Percentiles rank a stretch among this genome's conserved stretches.
Evolutionary conservation across 1,284 basidiomycete species (phyloP).

Genomic region (Trichosporon sp.): DNA sequence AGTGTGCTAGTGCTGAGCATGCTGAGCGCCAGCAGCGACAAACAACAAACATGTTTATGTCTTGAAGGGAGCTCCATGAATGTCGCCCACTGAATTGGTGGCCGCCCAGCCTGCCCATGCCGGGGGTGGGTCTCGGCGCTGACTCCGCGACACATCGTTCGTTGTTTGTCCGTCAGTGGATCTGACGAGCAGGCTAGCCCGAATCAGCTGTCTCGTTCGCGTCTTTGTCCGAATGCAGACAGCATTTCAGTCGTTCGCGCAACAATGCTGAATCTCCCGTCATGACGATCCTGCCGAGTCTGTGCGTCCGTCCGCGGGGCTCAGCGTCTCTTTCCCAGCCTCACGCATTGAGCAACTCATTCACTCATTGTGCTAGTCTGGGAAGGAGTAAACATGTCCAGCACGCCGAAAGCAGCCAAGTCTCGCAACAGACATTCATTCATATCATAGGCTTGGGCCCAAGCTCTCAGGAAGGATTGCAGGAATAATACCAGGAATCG

Average conservation of each 20-base stretch:
- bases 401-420: neutral
- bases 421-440: neutral
- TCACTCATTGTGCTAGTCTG: constrained; percentile 12
- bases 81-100: constrained; percentile 3
- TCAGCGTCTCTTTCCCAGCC: neutral
- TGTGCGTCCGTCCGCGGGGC: constrained; percentile 4
- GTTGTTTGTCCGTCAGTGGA: neutral
- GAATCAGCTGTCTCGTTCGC: neutral
- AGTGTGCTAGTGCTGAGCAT: too few relatives aligned
- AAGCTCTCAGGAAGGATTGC: too few relatives aligned
- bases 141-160: neutral
- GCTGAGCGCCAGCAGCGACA: neutral
- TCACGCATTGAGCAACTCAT: neutral
- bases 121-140: constrained; percentile 5
- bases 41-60: constrained; percentile 6
- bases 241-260: neutral
- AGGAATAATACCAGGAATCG: too few relatives aligned
- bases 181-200: neutral
- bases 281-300: neutral
- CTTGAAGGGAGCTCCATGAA: neutral
- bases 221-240: neutral
- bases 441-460: too few relatives aligned
- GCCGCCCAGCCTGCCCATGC: neutral
- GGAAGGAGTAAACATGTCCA: neutral
- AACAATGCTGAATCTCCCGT: neutral